A percentile compares a stretch with the other conserved stretches of the same genome.
Conservation (phyloP, 2,329 filamentous ascomycete species). For the Aspergillus costaricaensis region DNA sequence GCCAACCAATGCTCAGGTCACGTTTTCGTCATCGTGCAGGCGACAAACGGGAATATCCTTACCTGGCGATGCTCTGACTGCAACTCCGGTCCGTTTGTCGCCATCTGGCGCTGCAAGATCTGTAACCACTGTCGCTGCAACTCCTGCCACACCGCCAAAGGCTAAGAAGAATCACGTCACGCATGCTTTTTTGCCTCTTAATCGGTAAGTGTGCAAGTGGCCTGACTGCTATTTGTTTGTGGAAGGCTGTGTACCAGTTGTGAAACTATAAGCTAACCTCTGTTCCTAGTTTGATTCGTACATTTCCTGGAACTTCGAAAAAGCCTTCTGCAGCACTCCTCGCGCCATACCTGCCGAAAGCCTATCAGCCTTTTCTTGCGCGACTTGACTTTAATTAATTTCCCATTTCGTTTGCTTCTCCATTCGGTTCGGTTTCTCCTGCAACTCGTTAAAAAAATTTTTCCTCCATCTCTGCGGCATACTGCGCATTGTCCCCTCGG, state of each 20-base stretch:
- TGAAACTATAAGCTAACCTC: not conserved
- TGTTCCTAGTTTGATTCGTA: not conserved
- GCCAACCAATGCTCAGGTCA: constrained; percentile 45
- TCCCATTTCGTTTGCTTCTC: constrained; percentile 4
- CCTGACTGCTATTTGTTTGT: not conserved
- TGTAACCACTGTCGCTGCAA: constrained; percentile 46
- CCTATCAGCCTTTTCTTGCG: not conserved
- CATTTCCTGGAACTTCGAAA: constrained; percentile 5
- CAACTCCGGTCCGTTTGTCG: constrained; percentile 43
- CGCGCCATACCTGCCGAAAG: constrained; percentile 14
- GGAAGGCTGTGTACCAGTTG: constrained; percentile 5
- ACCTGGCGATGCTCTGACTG: constrained; percentile 48
- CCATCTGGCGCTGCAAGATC: constrained; percentile 48
- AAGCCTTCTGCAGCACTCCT: constrained; percentile 10
- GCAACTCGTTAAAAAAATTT: not conserved
- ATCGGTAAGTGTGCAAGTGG: constrained; percentile 13
- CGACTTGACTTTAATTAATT: not conserved
- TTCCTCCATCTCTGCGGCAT: not conserved
- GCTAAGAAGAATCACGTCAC: constrained; percentile 24
- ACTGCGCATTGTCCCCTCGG: not conserved
- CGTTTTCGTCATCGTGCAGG: constrained; percentile 42
- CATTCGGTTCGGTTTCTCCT: not conserved
- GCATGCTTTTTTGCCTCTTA: constrained; percentile 10
- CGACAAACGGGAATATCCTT: constrained; percentile 46
- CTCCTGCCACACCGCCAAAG: constrained; percentile 41